Base-by-base conservation (phyloP, 352 stramenopile genomes). In the Aphanomyces euteiches region DNA sequence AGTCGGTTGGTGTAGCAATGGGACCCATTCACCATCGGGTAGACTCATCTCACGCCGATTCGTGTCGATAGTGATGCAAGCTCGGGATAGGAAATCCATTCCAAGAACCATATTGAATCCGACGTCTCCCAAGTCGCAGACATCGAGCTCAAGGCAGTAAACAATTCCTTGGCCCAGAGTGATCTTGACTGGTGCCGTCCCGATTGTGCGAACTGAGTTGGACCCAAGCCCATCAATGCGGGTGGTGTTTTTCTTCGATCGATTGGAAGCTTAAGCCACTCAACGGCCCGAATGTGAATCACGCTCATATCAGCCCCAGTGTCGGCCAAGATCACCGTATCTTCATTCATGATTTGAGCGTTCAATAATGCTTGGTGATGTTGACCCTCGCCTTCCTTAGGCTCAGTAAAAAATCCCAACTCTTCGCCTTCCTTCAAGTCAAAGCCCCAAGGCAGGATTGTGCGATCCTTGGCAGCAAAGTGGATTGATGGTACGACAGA, bases 61-160 rank as follows among this genome's bases (percentile, higher is more conserved):
- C 28, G 45, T 53, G n/a, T 53, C 45, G 45, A 53, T 53, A 19
- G n/a, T 53, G 45, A 53, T n/a, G 45, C 45, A 15, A 53, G 45
- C 45, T 2, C n/a, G 13, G 45, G 45, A 53, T 19, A 53, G 13
- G 45, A 53, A 53, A 53, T 53, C 45, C 45, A 53, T 53, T 19
- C 45, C n/a, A 15, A 53, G 45, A 53, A 53, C n/a, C 45, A 53
- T 53, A 19, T 53, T n/a, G 45, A 53, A 19, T 19, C n/a, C 45
- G 13, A 53, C 45, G 13, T 15, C 13, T 53, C 45, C 2, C 1
- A 53, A n/a, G 45, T 53, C 45, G n/a, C 45, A 53, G 13, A 53
- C 45, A n/a, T 15, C 13, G 13, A 53, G n/a, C 13, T 19, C n/a
- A 19, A 53, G n/a, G 45, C 13, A n/a, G 45, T n/a, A 53, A 15